Evolutionary conservation across 1,139 yeast species (phyloP), one percentile per base, ranked within the genome.

Genomic region (Casaregolazyma lundiana): DNA sequence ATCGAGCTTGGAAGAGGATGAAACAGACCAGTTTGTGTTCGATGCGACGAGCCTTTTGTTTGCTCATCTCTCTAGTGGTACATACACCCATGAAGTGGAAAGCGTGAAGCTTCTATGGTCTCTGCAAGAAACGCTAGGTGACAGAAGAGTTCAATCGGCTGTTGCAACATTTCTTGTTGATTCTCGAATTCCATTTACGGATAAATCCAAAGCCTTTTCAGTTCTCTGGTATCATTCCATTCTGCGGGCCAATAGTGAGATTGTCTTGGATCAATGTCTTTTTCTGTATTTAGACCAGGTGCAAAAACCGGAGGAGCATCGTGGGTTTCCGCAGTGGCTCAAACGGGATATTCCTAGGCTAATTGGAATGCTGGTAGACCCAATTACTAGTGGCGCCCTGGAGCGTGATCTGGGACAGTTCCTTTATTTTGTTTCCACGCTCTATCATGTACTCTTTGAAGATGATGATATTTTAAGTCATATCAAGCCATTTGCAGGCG

Each of bases 211-310:
- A 16, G 70, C 75, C 9, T 64, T 71, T 37, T 50, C 63, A 6
- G 61, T 65, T 2, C 51, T 75, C 13, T 75, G 80, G 79, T 54
- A 56, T 6, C 69, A 68, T 48, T 62, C 75, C 22, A 61, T 66
- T 15, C 67, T 68, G 32, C 66, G 73, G 3, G 54, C 61, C 11
- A 65, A 66, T 30, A 69, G 65, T 13, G 76, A 74, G 9, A 57
- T 63, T 0, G 66, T 89, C 6, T 64, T 88, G 18, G 69, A 74
- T 9, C 71, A 83, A 48, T 92, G 95, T 0, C 64, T 88, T n/a
- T 80, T 81, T 50, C 59, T 87, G 4, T 67, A 87, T 9, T 60
- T 87, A 16, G 96, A 88, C 59, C 84, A 78, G 43, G 60, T 85
- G 17, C 54, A 53, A 15, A 50, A 53, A 6, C 52, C 66, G 29